Percentiles rank a stretch among this genome's conserved stretches.
Evolutionary conservation across 1,284 basidiomycete genomes (phyloP).

Genomic region (Bjerkandera adusta): DNA sequence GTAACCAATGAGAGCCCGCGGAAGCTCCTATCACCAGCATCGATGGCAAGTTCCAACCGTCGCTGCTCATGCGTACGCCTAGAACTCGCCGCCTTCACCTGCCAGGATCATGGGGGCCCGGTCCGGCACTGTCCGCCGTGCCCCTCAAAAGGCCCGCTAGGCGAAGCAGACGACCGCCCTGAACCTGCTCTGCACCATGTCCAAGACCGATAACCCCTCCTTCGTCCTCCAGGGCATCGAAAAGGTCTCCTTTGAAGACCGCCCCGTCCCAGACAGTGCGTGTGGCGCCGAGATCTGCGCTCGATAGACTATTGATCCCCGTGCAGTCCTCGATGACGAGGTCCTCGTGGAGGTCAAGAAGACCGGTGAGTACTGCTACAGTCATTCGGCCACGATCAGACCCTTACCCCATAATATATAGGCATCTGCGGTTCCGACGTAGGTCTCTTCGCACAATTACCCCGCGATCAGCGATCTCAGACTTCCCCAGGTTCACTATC

Average conservation of each 20-base stretch:
- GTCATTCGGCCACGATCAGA: background rate
- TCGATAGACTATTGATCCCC: background rate
- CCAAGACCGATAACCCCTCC: conserved; percentile 75
- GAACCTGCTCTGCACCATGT: too few relatives aligned
- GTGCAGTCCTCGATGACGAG: conserved; percentile 67
- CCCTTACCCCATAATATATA: conserved; percentile 27
- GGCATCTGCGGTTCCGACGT: conserved; percentile 92
- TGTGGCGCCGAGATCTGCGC: background rate
- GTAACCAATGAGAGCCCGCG: too few relatives aligned
- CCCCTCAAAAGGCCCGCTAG: too few relatives aligned
- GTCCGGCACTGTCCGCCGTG: too few relatives aligned
- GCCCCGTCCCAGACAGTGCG: conserved; percentile 76
- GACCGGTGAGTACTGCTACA: conserved; percentile 56
- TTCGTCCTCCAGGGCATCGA: conserved; percentile 78
- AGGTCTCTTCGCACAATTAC: conserved; percentile 19
- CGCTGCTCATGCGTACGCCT: too few relatives aligned
- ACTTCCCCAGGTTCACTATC: conserved; percentile 63
- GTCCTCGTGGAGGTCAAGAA: conserved; percentile 92
- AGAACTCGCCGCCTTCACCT: too few relatives aligned
- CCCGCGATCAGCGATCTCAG: conserved; percentile 6
- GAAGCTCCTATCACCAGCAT: too few relatives aligned
- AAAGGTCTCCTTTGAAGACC: conserved; percentile 73
- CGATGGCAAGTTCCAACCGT: too few relatives aligned
- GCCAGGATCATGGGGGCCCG: too few relatives aligned
- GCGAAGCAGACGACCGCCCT: too few relatives aligned